phyloP scores from a whole-genome alignment of 176 grass and related monocot genomes.

The Saccharum spontaneum region DNA sequence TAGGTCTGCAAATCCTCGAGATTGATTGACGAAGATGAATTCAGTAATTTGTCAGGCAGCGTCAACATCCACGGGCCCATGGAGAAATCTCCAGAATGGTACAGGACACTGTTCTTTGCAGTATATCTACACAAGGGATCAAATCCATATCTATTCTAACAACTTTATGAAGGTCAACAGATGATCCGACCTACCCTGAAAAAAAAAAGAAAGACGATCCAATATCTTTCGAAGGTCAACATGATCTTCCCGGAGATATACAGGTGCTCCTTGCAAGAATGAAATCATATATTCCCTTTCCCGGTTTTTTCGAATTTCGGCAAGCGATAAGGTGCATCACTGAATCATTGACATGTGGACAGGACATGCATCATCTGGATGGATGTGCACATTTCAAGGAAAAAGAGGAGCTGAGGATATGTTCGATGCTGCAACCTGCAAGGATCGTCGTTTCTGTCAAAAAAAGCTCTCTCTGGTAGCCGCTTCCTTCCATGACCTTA shows the following conservation, averaged over 20 bases:
- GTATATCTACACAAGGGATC: background rate
- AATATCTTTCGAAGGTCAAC: background rate
- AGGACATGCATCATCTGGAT: background rate
- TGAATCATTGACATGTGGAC: background rate
- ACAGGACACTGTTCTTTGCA: background rate
- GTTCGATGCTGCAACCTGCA: conserved; percentile 14
- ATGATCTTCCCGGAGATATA: background rate
- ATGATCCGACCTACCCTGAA: background rate
- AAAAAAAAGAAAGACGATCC: background rate
- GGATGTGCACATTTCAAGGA: background rate
- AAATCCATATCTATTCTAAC: background rate
- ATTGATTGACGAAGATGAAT: no score
- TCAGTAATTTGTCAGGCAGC: no score
- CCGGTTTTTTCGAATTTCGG: background rate
- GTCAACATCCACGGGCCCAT: background rate
- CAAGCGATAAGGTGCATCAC: background rate
- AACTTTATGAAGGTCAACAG: background rate
- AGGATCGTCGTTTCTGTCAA: background rate
- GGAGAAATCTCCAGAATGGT: background rate
- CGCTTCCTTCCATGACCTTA: no score
- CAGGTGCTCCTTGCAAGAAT: background rate
- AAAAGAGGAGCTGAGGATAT: background rate
- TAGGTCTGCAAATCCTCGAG: no score
- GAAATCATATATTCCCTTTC: background rate
- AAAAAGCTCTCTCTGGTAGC: no score